Base-by-base conservation (phyloP, 495 filamentous ascomycete genomes). In the Cetradonia linearis region DNA sequence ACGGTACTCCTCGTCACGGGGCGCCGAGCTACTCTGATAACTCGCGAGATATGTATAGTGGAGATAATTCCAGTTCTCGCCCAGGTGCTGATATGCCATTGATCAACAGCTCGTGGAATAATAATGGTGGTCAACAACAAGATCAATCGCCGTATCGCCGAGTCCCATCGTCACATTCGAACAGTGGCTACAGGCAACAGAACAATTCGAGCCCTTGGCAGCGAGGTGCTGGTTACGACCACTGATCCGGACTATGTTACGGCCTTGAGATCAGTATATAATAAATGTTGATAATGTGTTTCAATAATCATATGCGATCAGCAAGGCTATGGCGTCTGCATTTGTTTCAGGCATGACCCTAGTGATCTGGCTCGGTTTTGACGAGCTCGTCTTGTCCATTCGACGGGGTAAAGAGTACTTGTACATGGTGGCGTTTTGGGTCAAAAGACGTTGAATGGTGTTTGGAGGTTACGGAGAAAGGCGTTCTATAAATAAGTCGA, bases 161-260 rank as follows among this genome's bases (percentile, higher is more conserved):
- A 53, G 59, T 56, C 36, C 62, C 63, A 44, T 58, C 65, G 37
- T 36, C 63, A 42, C 61, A 68, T 27, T 63, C 66, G 23, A 56
- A 37, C 13, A 40, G 48, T 48, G 62, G 69, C 52, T 77, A 74
- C 67, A 67, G 79, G 66, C 65, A 72, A 56, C 76, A 81, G 67
- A 81, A 82, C 66, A 82, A 78, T 61, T 63, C 76, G 37, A 85
- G 82, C 72, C 81, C 83, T 23, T 86, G 83, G 83, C 82, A 86
- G 69, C 69, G 83, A 62, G 83, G 83, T 37, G 83, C 83, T 30
- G 83, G 83, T 36, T 86, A 85, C 63, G 82, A 85, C 59, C 78
- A 82, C 66, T 83, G 65, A 72, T 56, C 25, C 23, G 20, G 38
- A 55, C 30, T 14, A 61, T 7, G 37, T 61, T 34, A 48, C 59